These are phyloP conservation scores for Fraxinus americana DNA, from an alignment of 257 asterid species.

Conservation along the genomic window DNA sequence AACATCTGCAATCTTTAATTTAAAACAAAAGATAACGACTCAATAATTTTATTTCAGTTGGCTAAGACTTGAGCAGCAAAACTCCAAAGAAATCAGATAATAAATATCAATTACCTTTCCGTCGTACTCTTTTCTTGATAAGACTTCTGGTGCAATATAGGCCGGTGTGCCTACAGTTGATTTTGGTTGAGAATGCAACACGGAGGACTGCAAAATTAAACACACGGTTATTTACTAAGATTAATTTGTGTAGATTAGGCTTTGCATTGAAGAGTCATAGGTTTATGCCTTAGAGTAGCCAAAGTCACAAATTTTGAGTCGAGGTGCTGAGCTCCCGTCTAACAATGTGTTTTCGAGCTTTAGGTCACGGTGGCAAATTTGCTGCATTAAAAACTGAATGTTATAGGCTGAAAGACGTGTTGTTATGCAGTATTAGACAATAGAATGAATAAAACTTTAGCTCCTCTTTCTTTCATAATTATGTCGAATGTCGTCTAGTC, in stretches of 20 bases:
- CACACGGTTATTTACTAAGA: slow-evolving; percentile 1
- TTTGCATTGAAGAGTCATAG: background rate
- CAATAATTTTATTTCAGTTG: slow-evolving; percentile 6
- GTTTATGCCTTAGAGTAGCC: slow-evolving; percentile 71
- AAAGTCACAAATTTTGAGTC: slow-evolving; percentile 79
- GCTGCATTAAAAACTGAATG: slow-evolving; percentile 43
- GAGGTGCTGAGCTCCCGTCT: slow-evolving; percentile 66
- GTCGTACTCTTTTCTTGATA: slow-evolving; percentile 74
- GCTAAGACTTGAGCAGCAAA: slow-evolving; percentile 6
- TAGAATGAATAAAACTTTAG: background rate
- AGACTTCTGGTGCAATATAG: slow-evolving; percentile 88
- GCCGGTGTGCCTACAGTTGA: slow-evolving; percentile 97
- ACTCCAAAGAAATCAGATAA: background rate
- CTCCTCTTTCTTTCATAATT: background rate
- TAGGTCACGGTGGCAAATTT: slow-evolving; percentile 81
- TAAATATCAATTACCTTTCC: slow-evolving; percentile 62
- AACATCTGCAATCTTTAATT: slow-evolving; percentile 82
- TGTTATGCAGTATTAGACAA: background rate
- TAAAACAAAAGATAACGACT: slow-evolving; percentile 12
- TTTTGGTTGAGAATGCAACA: slow-evolving; percentile 87
- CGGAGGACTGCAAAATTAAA: slow-evolving; percentile 53
- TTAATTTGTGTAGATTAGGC: background rate
- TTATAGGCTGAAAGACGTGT: background rate
- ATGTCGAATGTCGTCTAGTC: too few relatives aligned
- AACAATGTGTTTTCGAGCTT: slow-evolving; percentile 80